phyloP scores from a whole-genome alignment of 768 basidiomycete genomes.

The Mrakia hoshinonis region DNA sequence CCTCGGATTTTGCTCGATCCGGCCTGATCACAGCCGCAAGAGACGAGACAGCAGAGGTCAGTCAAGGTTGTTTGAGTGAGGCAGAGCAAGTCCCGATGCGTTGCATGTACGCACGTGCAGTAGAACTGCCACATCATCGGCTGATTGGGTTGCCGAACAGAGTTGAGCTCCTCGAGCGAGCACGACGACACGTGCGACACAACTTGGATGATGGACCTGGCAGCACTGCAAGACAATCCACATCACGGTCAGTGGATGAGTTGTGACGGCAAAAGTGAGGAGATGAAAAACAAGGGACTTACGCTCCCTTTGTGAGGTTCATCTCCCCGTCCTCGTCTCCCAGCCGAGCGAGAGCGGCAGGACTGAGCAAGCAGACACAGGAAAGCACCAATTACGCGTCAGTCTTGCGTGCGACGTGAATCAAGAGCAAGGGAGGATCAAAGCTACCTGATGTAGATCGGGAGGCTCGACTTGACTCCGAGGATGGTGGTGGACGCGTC shows the following conservation, averaged over 20 bases:
- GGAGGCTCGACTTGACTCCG: slow-evolving; percentile 14
- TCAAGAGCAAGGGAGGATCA: neutral
- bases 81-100: neutral
- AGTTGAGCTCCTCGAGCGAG: slow-evolving; percentile 36
- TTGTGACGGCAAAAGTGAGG: neutral
- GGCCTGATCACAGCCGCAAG: neutral
- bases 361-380: neutral
- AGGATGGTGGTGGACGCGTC: slow-evolving; percentile 20
- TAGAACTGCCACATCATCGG: slow-evolving; percentile 34
- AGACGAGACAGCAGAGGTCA: neutral
- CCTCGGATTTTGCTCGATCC: too few species aligned
- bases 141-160: slow-evolving; percentile 32
- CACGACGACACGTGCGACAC: slow-evolving; percentile 36
- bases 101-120: neutral
- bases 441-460: slow-evolving; percentile 11
- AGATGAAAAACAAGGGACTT: too few species aligned
- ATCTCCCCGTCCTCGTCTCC: slow-evolving; percentile 29
- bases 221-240: neutral
- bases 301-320: slow-evolving; percentile 28
- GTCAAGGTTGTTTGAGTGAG: neutral
- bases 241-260: neutral
- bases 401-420: neutral
- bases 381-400: too few species aligned
- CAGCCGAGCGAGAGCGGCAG: slow-evolving; percentile 27
- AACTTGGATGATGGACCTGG: slow-evolving; percentile 34